Evolutionary conservation across 768 basidiomycete species (phyloP).

Genomic region (Lentinula detonsa): DNA sequence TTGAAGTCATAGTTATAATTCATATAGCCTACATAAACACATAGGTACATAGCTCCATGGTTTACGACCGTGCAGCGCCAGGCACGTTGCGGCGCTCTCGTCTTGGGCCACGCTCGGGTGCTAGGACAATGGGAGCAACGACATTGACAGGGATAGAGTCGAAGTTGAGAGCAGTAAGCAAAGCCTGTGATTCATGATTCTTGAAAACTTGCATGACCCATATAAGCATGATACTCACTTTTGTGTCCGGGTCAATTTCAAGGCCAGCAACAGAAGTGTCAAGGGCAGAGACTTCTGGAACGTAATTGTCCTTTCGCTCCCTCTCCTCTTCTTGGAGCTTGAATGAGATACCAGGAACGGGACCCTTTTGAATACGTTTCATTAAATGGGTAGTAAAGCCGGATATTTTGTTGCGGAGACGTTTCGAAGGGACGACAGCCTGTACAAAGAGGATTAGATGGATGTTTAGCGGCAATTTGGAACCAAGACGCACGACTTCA

Average conservation of each 20-base stretch:
- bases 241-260: constrained; percentile 90
- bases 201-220: not conserved
- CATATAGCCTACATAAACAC: not conserved
- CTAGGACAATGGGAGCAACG: constrained; percentile 54
- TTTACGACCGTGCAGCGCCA: constrained; percentile 46
- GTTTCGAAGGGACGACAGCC: constrained; percentile 96
- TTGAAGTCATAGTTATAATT: not conserved
- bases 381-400: constrained; percentile 99
- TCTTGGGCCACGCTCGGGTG: constrained; percentile 64
- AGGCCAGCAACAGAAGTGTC: constrained; percentile 67
- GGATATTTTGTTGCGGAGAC: constrained; percentile 98
- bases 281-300: constrained; percentile 96
- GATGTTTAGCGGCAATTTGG: constrained; percentile 7
- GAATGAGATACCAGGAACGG: constrained; percentile 98
- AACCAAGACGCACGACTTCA: constrained; percentile 70
- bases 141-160: constrained; percentile 81
- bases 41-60: not conserved
- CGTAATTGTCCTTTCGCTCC: constrained; percentile 99
- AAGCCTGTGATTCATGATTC: constrained; percentile 44
- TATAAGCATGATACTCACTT: constrained; percentile 45
- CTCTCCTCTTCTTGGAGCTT: constrained; percentile 99
- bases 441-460: constrained; percentile 18
- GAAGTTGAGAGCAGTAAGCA: constrained; percentile 90
- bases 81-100: constrained; percentile 78
- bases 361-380: constrained; percentile 98